Base-by-base conservation (phyloP, 192 early-diverging fungal species). In the Coemansia sp. region DNA sequence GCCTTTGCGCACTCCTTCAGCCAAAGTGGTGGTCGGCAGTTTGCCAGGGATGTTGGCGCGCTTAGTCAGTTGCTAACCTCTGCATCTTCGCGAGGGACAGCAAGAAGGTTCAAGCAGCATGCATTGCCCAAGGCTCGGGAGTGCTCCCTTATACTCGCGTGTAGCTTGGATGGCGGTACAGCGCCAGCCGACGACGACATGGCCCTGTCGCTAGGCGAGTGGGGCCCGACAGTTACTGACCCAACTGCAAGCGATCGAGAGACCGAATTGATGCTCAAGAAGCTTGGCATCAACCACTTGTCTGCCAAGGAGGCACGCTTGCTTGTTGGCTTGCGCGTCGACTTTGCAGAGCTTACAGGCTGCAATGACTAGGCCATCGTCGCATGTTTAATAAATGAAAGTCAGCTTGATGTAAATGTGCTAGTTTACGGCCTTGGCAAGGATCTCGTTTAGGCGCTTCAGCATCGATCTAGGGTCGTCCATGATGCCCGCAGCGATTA, bases 391-490 rank as follows among this genome's bases (percentile, higher is more conserved):
- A 12, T 38, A 24, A 39, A 59, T 9, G 35, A 11, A 59, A 39
- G 25, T 27, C 53, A 56, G 53, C 19, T 25, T 35, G 15, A 40
- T 40, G 7, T 9, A 53, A 31, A 53, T 3, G 51, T 46, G 36
- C 43, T 68, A 64, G 46, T 43, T 53, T 17, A 71, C 68, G 2
- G 80, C 58, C 3, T 61, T 60, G 0, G 60, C 68, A 36, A 86
- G 71, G 36, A 86, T 80, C 39, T 75, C 70, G 68, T 93, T 93
- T 38, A 93, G 77, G 20, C 89, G 86, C 73, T 86, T 89, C 42
- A 92, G 72, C 89, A 93, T 93, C 4, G 87, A 85, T 38, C 90
- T 80, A 22, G 92, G 92, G 47, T 93, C 91, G 51, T 91, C 90
- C 70, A 93, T 62, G 24, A 92, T 87, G 64, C 90, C 91, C 0